phyloP scores from a whole-genome alignment of 2,329 filamentous ascomycete species.

The Fusarium miscanthi region DNA sequence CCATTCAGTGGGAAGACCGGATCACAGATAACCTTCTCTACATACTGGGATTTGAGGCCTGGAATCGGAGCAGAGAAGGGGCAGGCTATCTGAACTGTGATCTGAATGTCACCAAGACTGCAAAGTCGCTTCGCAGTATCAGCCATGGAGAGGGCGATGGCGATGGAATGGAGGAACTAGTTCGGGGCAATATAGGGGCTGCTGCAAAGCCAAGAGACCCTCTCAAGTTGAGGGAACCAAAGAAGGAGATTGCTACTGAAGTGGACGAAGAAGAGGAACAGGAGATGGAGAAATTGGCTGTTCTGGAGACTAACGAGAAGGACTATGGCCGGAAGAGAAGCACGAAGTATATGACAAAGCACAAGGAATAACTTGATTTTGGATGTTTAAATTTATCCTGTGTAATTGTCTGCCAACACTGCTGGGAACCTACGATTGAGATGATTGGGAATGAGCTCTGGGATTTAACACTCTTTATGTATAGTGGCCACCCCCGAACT shows the following conservation, averaged over 20 bases:
- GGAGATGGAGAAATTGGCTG: background rate
- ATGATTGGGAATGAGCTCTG: no score
- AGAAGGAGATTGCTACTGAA: background rate
- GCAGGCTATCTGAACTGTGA: background rate
- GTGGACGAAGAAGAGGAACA: background rate
- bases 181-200: fast-evolving
- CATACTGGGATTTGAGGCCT: background rate
- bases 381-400: no score
- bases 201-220: background rate
- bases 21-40: background rate
- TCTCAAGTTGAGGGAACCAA: background rate
- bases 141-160: fast-evolving
- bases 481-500: no score
- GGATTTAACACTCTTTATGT: no score
- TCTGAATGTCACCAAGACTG: background rate
- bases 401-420: no score
- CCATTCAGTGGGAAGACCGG: background rate
- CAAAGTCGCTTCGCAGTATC: background rate
- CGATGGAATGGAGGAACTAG: fast-evolving
- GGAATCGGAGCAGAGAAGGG: conserved; percentile 4
- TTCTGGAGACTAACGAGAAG: background rate
- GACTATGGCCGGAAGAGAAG: conserved; percentile 13
- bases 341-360: background rate
- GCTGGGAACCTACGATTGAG: no score
- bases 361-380: background rate